Base-by-base conservation (phyloP, 768 basidiomycete species). In the Gautieria morchelliformis region DNA sequence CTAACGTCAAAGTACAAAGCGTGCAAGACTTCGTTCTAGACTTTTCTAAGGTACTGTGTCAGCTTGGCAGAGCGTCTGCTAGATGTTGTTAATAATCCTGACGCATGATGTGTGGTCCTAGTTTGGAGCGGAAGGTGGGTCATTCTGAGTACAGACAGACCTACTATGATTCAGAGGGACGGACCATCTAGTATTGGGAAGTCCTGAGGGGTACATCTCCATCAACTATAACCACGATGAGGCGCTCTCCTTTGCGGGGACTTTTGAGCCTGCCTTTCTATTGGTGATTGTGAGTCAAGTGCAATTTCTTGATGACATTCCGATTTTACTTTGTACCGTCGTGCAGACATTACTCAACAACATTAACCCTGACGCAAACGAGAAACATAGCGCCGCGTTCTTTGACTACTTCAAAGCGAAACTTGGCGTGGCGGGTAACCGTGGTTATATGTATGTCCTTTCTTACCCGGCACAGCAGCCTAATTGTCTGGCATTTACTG, bases 201-300 rank as follows among this genome's bases (percentile, higher is more conserved):
- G 84, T 64, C 82, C 82, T 0, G 78, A 83, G 63, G 32, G 58
- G 14, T 74, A 76, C 61, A 80, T 88, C 61, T 72, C 75, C n/a
- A 70, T 80, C 60, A 74, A 75, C 60, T 75, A 82, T 62, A 72
- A 67, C 11, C 74, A 82, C 71, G 81, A 83, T 61, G 81, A 86
- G 53, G 74, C 72, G 37, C 74, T 87, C 59, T 75, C 81, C 3
- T 87, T 81, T 63, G 72, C 61, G 19, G 85, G 85, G 14, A 78
- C 78, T 4, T 78, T 84, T 53, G 84, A 86, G 15, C 85, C 85
- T 19, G 81, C 84, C 4, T 78, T 85, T 68, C 70, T 77, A 51
- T 69, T 88, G 53, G 68, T 66, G 47, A 69, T 85, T 58, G 87
- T 88, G 59, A 53, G 84, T 73, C n/a, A 44, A 10, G 19, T 35